Evolutionary conservation across 2,329 filamentous ascomycete species (phyloP), one percentile per base, ranked within the genome.

Genomic region (Talaromyces amestolkiae): DNA sequence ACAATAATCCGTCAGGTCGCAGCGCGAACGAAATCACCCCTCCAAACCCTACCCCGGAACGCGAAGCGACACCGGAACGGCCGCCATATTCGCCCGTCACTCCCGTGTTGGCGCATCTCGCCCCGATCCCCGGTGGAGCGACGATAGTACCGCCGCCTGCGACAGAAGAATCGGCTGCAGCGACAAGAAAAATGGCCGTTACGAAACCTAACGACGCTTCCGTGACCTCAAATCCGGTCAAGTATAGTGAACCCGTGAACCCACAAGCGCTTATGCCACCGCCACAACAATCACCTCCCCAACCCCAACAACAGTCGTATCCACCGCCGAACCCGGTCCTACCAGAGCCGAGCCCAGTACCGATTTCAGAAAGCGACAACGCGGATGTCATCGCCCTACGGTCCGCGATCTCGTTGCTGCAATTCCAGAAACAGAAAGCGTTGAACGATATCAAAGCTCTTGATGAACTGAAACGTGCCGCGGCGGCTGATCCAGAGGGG

Each of bases 321-420:
- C 71, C 69, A 3, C 71, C 72, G 19, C 67, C 67, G 35, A 65
- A 72, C 1, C 71, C 72, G 53, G 75, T 78, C 54, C 73, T 71
- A 15, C 72, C 75, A 1, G 74, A 78, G 63, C 79, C 80, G 1
- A 68, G 76, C n/a, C 73, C 80, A 2, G 73, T 81, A 3, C 80
- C 81, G 10, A 77, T 83, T 63, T 81, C 79, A 35, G 78, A 82
- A 65, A 80, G 79, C 62, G 78, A 81, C 64, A 96, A 96, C 73
- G 89, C 92, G 8, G 94, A 98, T 81, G 92, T 90, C 27, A 89
- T 97, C 67, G 94, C 94, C 5, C 84, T 97, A 66, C 89, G 90
- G 69, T 91, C 91, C 31, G 91, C 93, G 54, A 92, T 97, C 67
- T 90, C 91, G 9, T 88, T 97, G 61, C 83, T 98, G 56, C 92